Base-by-base conservation (phyloP, 768 basidiomycete genomes). In the Gyrodon lividus region DNA sequence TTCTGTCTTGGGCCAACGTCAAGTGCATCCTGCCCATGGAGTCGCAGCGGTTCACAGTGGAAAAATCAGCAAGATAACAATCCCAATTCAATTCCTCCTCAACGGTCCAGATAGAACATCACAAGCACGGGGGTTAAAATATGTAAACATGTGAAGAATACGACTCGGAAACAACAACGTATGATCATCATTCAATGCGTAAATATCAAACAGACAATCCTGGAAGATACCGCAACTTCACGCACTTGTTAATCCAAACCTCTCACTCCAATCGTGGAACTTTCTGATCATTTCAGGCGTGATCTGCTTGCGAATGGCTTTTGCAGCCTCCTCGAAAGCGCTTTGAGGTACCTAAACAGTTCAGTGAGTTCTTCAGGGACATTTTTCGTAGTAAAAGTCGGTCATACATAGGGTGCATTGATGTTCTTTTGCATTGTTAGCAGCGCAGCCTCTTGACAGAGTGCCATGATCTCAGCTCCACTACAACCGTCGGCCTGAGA, bases 371-470 rank as follows among this genome's bases (percentile, higher is more conserved):
- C 23, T 28, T n/a, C 17, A 1, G 24, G 28, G 22, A 24, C 19
- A 17, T 12, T 1, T 12, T 43, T 53, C 35, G 24, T n/a, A 48
- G 28, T 28, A 28, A 28, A 34, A 35, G 6, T 40, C 41, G 1
- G 28, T 72, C 89, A 62, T 58, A 96, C 96, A 60, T 75, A 78
- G 40, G 83, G 77, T 3, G 92, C 84, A 52, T 89, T 68, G 31
- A 98, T 84, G 67, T 98, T 80, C 47, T 81, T 77, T 57, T 89
- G 85, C 97, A 99, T 98, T 0, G 94, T 90, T 48, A 87, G 66
- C 55, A 98, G 68, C 0, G 96, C 97, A 4, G 97, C 97, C 69
- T 99, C 96, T 70, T 98, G 97, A 65, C 95, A 98, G 39, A 98
- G 78, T 8, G 88, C 85, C 6, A 83, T 78, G 30, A 98, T 84